phyloP scores from a whole-genome alignment of 169 alveolate species.

The Condylostoma magnum region DNA sequence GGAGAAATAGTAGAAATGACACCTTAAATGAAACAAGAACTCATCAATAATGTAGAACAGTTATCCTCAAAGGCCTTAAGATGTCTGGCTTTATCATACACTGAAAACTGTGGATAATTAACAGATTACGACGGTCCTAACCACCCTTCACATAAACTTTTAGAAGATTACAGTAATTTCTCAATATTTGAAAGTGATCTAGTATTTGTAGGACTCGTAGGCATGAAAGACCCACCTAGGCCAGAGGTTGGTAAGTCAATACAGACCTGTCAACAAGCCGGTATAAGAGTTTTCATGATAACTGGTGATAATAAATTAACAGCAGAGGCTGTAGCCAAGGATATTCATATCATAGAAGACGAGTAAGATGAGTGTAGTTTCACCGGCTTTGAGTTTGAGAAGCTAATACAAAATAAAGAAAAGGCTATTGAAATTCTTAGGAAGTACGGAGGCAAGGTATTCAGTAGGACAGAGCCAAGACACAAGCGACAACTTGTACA shows the following conservation, averaged over 20 bases:
- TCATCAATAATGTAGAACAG: slow-evolving; percentile 74
- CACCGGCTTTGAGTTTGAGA: slow-evolving; percentile 96
- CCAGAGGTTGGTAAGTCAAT: slow-evolving; percentile 94
- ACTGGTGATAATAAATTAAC: slow-evolving; percentile 98
- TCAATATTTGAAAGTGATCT: slow-evolving; percentile 86
- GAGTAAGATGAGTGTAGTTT: slow-evolving; percentile 63
- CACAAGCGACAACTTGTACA: slow-evolving; percentile 97
- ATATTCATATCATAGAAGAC: slow-evolving; percentile 89
- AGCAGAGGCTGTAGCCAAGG: slow-evolving; percentile 98
- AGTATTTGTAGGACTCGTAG: slow-evolving; percentile 93
- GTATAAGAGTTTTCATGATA: slow-evolving; percentile 98
- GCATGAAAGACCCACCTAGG: slow-evolving; percentile 98
- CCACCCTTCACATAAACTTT: slow-evolving; percentile 40
- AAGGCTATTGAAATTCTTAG: slow-evolving; percentile 69
- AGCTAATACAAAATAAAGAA: slow-evolving; percentile 71
- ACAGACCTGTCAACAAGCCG: slow-evolving; percentile 94
- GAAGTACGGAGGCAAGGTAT: slow-evolving; percentile 91
- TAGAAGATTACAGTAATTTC: slow-evolving; percentile 54
- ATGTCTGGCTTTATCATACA: slow-evolving; percentile 82
- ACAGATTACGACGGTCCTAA: slow-evolving; percentile 47
- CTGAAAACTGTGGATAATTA: slow-evolving; percentile 47
- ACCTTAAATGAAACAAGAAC: slow-evolving; percentile 62
- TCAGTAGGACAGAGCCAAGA: slow-evolving; percentile 98
- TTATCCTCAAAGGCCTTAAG: slow-evolving; percentile 91
- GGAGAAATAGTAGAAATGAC: slow-evolving; percentile 86